phyloP scores from a whole-genome alignment of 2,329 filamentous ascomycete species.

The Pyrenophora tritici-repentis region DNA sequence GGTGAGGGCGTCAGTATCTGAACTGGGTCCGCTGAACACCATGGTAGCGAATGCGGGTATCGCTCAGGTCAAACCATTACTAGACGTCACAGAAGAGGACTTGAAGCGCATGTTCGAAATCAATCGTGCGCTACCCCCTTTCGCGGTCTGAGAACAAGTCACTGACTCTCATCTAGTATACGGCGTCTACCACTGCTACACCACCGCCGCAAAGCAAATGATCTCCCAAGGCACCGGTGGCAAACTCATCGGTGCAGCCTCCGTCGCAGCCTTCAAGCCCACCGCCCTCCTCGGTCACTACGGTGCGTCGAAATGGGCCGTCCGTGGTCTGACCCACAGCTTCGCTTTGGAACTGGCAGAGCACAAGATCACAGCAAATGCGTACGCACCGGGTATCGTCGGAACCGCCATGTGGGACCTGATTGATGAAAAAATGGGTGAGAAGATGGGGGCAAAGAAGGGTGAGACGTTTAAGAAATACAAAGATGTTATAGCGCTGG shows the following conservation, averaged over 20 bases:
- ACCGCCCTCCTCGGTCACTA: constrained; percentile 66
- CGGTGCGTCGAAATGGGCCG: constrained; percentile 68
- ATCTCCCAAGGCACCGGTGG: constrained; percentile 60
- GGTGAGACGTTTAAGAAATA: constrained; percentile 63
- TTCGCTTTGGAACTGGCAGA: constrained; percentile 69
- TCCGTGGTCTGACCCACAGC: constrained; percentile 67
- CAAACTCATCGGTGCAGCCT: constrained; percentile 58
- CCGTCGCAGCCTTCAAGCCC: constrained; percentile 65
- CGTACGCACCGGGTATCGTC: constrained; percentile 70
- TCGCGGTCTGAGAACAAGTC: not conserved
- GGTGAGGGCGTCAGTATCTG: constrained; percentile 57
- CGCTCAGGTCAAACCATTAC: constrained; percentile 59
- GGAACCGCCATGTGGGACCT: constrained; percentile 71
- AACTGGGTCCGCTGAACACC: constrained; percentile 59
- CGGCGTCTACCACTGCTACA: constrained; percentile 69
- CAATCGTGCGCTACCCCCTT: constrained; percentile 49
- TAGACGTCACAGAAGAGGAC: constrained; percentile 63
- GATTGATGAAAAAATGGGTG: constrained; percentile 65
- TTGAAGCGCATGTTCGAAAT: constrained; percentile 65
- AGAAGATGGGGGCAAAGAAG: constrained; percentile 56
- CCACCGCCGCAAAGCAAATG: constrained; percentile 66
- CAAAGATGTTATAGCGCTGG: constrained; percentile 60
- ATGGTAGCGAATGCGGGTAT: constrained; percentile 68
- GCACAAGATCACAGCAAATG: constrained; percentile 69
- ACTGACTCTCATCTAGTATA: constrained; percentile 49